These are phyloP conservation scores for Trichophyton verrucosum DNA, from an alignment of 2,329 filamentous ascomycete species.

Conservation along the genomic window DNA sequence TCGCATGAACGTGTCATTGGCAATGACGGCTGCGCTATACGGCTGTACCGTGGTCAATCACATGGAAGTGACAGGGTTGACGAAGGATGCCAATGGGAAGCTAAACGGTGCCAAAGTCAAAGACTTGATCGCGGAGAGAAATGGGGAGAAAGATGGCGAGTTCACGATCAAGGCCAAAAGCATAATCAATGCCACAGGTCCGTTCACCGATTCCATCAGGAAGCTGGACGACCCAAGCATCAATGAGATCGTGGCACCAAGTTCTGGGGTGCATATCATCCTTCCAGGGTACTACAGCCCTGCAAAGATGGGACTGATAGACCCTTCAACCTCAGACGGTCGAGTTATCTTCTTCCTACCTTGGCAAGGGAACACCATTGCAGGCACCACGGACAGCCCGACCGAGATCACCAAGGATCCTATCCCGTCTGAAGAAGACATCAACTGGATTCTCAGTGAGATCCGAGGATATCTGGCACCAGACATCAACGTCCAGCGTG, in stretches of 20 bases:
- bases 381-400: constrained; percentile 73
- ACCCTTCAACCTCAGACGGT: constrained; percentile 75
- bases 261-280: constrained; percentile 74
- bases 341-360: constrained; percentile 88
- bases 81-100: constrained; percentile 60
- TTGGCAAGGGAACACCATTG: constrained; percentile 88
- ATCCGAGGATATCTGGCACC: constrained; percentile 70
- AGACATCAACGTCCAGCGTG: constrained; percentile 71
- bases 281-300: constrained; percentile 80
- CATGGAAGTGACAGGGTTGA: constrained; percentile 62
- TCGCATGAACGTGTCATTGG: constrained; percentile 79
- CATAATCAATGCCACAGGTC: constrained; percentile 78
- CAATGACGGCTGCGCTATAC: constrained; percentile 79
- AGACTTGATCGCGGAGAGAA: constrained; percentile 54
- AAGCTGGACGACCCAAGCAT: constrained; percentile 66
- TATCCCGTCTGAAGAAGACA: constrained; percentile 67
- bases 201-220: constrained; percentile 73
- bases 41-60: constrained; percentile 74
- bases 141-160: constrained; percentile 50
- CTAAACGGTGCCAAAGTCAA: constrained; percentile 62
- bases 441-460: constrained; percentile 77
- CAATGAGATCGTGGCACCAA: constrained; percentile 71
- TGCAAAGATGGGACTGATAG: constrained; percentile 74
- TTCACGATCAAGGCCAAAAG: constrained; percentile 66
- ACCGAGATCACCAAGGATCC: constrained; percentile 61